phyloP scores from a whole-genome alignment of 768 basidiomycete species.

The Lactifluus volemus region DNA sequence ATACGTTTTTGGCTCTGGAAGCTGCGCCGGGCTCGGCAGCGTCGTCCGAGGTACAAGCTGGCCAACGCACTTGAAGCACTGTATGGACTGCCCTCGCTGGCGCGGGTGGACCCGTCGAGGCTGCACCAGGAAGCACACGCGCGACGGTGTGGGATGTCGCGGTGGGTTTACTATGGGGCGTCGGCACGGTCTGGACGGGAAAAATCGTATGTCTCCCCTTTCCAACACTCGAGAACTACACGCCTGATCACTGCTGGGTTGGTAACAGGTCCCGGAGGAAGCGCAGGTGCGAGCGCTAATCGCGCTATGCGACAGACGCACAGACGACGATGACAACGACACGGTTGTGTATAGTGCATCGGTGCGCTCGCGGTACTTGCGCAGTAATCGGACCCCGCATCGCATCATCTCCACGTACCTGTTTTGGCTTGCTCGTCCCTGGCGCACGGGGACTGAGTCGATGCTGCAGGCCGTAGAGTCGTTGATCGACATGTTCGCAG shows the following conservation, averaged over 20 bases:
- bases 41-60: conserved; percentile 39
- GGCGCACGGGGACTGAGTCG: conserved; percentile 49
- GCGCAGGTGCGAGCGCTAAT: conserved; percentile 60
- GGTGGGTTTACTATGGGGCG: conserved; percentile 80
- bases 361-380: conserved; percentile 84
- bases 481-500: conserved; percentile 88
- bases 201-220: conserved; percentile 37
- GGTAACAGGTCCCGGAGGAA: conserved; percentile 42
- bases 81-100: conserved; percentile 55
- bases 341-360: conserved; percentile 62
- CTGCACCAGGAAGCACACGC: conserved; percentile 54
- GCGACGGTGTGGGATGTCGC: conserved; percentile 72
- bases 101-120: conserved; percentile 48
- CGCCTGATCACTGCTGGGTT: no score
- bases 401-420: conserved; percentile 58
- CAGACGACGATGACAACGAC: conserved; percentile 32
- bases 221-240: no score
- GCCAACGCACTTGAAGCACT: conserved; percentile 50
- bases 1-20: conserved; percentile 71
- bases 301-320: conserved; percentile 48
- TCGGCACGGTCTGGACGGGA: conserved; percentile 70
- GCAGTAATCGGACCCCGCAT: conserved; percentile 40
- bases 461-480: conserved; percentile 73
- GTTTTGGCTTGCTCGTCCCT: conserved; percentile 46
- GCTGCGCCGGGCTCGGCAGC: conserved; percentile 33